Evolutionary conservation across 73 alveolate species (phyloP).

Genomic region (Stentor roeselii): DNA sequence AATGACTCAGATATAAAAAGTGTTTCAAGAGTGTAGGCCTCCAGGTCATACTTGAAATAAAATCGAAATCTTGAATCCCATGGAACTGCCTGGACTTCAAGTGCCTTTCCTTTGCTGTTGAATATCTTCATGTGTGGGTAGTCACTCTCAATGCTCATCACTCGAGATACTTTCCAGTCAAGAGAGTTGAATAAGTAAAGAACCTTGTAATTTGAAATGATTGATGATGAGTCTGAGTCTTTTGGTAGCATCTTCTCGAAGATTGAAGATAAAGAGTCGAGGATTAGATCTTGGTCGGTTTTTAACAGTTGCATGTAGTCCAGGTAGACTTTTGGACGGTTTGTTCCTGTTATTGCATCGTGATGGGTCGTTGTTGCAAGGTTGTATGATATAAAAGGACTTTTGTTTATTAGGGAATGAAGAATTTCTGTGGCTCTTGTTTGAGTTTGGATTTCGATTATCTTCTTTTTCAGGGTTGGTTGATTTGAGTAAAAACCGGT

Average conservation of each 20-base stretch:
- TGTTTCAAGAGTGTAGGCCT: neutral
- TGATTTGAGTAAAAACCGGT: slow-evolving; percentile 35
- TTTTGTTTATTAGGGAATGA: neutral
- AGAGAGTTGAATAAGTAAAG: neutral
- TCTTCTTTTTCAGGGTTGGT: slow-evolving; percentile 39
- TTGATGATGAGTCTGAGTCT: neutral
- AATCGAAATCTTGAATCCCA: too few relatives aligned
- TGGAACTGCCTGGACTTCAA: neutral
- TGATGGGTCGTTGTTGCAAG: slow-evolving; percentile 55
- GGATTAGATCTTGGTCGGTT: neutral
- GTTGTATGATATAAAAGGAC: neutral
- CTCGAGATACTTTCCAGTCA: neutral
- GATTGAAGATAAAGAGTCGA: too few relatives aligned
- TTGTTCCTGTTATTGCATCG: slow-evolving; percentile 81
- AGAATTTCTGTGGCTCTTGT: slow-evolving; percentile 33
- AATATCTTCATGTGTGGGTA: neutral
- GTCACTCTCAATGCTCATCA: neutral
- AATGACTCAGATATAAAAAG: neutral
- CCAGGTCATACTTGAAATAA: neutral
- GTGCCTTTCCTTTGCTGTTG: neutral
- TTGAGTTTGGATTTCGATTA: slow-evolving; percentile 23
- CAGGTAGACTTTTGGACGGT: slow-evolving; percentile 46
- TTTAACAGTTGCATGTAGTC: slow-evolving; percentile 38
- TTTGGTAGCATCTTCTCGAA: too few relatives aligned
- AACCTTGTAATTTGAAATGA: neutral